Evolutionary conservation across 495 filamentous ascomycete genomes (phyloP), one percentile per base, ranked within the genome.

Genomic region (Jackrogersella minutella): DNA sequence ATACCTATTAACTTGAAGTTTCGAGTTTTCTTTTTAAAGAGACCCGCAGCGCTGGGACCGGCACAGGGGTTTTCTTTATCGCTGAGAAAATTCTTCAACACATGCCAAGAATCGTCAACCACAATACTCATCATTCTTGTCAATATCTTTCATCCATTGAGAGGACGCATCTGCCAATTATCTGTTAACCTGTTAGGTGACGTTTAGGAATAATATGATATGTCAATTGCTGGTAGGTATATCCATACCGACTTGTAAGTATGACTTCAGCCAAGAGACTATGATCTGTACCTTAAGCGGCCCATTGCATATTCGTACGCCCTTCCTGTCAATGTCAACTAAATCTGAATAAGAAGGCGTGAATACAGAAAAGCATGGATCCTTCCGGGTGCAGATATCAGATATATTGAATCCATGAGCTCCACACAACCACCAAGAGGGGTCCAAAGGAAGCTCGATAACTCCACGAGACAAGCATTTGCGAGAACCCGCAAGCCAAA

Each of bases 11-110:
- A n/a, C 39, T 24, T 33, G 24, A 46, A 1, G 51, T 50, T 56
- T 62, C 39, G 31, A 44, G 33, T 51, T 11, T 58, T 58, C 47
- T 51, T n/a, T n/a, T n/a, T n/a, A n/a, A 50, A 22, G 37, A 47
- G 53, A 34, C 44, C 53, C 64, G 34, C 21, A 13, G 53, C 33
- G 22, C 39, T 47, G 44, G 54, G 16, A 36, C 43, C 46, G 57
- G 39, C 39, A 34, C 65, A 63, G 24, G 58, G 54, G 26, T 28
- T 33, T 30, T n/a, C 34, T 31, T 39, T n/a, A 16, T 49, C 22
- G 49, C 30, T 34, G 49, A 36, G 44, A 39, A 44, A 58, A 39
- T 33, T 47, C 36, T 9, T 22, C 30, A 40, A 40, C 33, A 44
- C 21, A 31, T 47, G 41, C 55, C 41, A 49, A 58, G 55, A 16